phyloP scores from a whole-genome alignment of 148 eudicot species.

The Camellia japonica region DNA sequence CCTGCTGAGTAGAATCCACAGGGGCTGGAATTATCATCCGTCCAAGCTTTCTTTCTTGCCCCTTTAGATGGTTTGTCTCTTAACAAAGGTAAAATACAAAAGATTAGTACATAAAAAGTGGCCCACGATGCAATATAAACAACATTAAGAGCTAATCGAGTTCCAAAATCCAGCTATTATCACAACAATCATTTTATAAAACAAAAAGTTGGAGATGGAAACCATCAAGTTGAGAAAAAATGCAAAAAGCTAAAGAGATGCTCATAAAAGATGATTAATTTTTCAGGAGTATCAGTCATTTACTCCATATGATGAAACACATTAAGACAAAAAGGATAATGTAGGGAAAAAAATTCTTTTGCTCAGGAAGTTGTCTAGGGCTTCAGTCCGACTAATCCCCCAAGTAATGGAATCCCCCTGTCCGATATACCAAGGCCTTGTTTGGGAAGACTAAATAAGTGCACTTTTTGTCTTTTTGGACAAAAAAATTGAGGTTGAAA shows the following conservation, averaged over 20 bases:
- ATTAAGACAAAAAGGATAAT: neutral
- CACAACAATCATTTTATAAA: neutral
- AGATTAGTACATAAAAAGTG: neutral
- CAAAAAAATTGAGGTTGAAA: too few species aligned
- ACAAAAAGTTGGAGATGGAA: neutral
- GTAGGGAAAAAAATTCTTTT: too few species aligned
- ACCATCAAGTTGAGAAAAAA: neutral
- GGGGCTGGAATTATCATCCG: slow-evolving; percentile 48
- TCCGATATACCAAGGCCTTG: too few species aligned
- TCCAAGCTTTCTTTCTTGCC: slow-evolving; percentile 38
- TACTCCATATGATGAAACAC: neutral
- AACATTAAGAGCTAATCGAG: neutral
- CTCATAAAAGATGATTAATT: neutral
- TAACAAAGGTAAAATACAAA: slow-evolving; percentile 7
- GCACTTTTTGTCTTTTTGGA: too few species aligned
- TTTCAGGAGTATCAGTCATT: neutral
- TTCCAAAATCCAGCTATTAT: neutral
- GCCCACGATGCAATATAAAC: slow-evolving; percentile 1
- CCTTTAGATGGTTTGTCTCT: slow-evolving; percentile 23
- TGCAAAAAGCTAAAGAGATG: neutral
- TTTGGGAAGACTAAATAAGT: too few species aligned
- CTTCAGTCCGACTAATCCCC: too few species aligned
- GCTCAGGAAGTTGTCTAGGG: too few species aligned
- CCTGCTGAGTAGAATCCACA: slow-evolving; percentile 74
- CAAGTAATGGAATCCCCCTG: too few species aligned